Percentiles rank a stretch among this genome's conserved stretches.
Conservation (phyloP, 2,329 filamentous ascomycete genomes). For the Orbilia ellipsospora region DNA sequence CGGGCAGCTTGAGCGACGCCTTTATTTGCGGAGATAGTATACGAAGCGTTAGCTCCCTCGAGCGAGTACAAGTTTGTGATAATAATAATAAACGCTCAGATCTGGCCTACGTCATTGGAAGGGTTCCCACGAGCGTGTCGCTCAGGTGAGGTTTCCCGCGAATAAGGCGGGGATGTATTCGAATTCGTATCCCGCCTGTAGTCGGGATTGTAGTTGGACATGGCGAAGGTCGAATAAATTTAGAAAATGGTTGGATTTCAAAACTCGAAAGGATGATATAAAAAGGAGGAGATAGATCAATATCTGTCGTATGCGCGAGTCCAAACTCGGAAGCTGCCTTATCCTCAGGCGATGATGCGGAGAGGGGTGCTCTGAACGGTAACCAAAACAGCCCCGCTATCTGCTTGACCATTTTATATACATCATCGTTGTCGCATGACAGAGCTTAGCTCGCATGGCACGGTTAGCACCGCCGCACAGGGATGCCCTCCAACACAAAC, state of each 20-base stretch:
- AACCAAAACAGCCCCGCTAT: too few relatives aligned
- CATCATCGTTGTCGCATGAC: constrained; percentile 12
- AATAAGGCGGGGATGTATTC: constrained; percentile 39
- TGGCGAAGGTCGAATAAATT: not conserved
- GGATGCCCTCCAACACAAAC: too few relatives aligned
- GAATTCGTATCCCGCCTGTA: constrained; percentile 31
- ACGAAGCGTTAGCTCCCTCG: not conserved
- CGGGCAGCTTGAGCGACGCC: constrained; percentile 41
- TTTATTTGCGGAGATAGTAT: not conserved
- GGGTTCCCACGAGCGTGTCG: constrained; percentile 26
- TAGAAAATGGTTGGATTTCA: too few relatives aligned
- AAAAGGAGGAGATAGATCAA: not conserved
- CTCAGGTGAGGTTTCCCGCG: constrained; percentile 47
- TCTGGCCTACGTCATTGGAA: constrained; percentile 12
- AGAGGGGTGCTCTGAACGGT: not conserved
- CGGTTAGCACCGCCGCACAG: too few relatives aligned
- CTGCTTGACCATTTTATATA: too few relatives aligned
- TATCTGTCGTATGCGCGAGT: constrained; percentile 28
- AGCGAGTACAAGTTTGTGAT: not conserved
- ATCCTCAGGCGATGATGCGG: constrained; percentile 1
- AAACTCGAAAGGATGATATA: not conserved
- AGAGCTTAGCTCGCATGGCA: not conserved
- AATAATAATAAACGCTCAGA: not conserved
- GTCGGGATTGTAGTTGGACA: constrained; percentile 55
- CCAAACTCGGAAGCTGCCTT: not conserved